Base-by-base conservation (phyloP, 1,139 yeast genomes). In the Scheffersomyces stambukii region DNA sequence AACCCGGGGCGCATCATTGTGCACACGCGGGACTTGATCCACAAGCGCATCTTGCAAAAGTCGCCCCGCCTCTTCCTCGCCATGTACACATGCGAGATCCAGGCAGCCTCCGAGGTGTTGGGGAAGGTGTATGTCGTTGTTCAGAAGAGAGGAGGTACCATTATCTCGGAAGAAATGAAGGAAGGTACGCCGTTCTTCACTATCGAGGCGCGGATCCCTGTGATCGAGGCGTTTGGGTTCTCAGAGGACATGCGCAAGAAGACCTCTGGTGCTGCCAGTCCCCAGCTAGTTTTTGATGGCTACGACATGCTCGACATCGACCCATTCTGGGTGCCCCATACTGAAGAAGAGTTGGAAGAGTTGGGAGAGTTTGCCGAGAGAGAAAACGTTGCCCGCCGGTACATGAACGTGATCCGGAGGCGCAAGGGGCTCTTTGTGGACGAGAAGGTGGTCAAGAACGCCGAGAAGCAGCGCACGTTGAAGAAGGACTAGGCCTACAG, bases 301-400 rank as follows among this genome's bases (percentile, higher is more conserved):
- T 93, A 74, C 53, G 94, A 88, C 46, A 64, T 80, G 40, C 72
- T 89, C 29, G 95, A 86, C 38, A 75, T 83, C 42, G 97, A 93
- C 61, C 99, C 99, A 22, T 93, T 82, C 67, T 93, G 99, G 99
- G 95, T 91, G 8, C 98, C 99, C n/a, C 85, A 91, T 5, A 93
- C 98, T 0, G 96, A 85, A 46, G 97, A 88, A 53, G 98, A 93
- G 52, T 60, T 91, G 28, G 98, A 91, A 51, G 95, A 88, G 36
- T 64, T 85, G 27, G 99, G 98, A 16, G 96, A 86, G 41, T 73
- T 76, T 43, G 96, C 96, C 0, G 98, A 93, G 46, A 74, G 85
- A 46, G 97, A 88, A 46, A 91, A 91, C 49, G 66, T 88, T 36
- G 97, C 96, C 0, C 72, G 94, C 52, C 67, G 70, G 45, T 91